Evolutionary conservation across 176 grass and related monocot species (phyloP).

Genomic region (Ampelocalamus luodianensis): DNA sequence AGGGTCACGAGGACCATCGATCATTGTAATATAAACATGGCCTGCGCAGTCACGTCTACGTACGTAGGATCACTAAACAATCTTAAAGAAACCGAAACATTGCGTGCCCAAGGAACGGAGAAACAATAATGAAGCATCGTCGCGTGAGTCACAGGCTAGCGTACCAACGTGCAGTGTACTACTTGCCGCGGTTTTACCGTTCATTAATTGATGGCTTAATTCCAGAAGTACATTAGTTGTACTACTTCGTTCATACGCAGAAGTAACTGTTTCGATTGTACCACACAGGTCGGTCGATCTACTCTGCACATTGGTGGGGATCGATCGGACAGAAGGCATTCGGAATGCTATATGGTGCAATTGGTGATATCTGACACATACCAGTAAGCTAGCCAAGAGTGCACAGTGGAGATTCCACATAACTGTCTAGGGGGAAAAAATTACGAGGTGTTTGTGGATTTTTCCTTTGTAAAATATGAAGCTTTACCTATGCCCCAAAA

Average conservation of each 20-base stretch:
- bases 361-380: too few relatives aligned
- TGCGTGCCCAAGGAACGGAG: constrained; percentile 3
- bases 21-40: background rate
- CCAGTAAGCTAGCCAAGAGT: background rate
- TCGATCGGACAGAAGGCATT: background rate
- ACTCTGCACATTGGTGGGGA: background rate
- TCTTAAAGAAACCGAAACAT: background rate
- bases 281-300: background rate
- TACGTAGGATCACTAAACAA: background rate
- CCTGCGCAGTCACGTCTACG: background rate
- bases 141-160: constrained; percentile 23
- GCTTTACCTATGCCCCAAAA: too few relatives aligned
- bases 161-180: background rate
- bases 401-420: background rate
- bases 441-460: too few relatives aligned
- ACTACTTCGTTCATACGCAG: background rate
- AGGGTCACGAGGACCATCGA: background rate
- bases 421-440: background rate
- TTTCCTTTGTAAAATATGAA: too few relatives aligned
- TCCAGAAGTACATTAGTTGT: background rate
- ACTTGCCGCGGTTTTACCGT: background rate
- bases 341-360: background rate
- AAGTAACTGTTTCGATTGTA: background rate
- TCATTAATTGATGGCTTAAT: background rate
- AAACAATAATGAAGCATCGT: background rate